A percentile compares a stretch with the other conserved stretches of the same genome.
Evolutionary conservation across 2,329 filamentous ascomycete genomes (phyloP).

Genomic region (Arthroderma sp.): DNA sequence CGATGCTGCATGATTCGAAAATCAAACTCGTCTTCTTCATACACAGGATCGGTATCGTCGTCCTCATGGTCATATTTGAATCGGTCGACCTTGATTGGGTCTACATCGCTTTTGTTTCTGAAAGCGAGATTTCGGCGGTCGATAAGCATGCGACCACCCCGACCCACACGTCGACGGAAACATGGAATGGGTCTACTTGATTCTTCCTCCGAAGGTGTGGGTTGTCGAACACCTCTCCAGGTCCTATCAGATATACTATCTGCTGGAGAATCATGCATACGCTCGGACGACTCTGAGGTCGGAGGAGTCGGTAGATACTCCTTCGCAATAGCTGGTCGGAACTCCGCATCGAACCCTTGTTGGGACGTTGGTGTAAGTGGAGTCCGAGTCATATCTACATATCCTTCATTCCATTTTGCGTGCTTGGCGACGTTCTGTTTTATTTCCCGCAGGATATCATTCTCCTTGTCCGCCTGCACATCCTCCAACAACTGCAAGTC

Average conservation of each 20-base stretch:
- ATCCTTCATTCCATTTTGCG: conserved; percentile 79
- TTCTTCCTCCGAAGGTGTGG: conserved; percentile 32
- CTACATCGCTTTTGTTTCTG: conserved; percentile 34
- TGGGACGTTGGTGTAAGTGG: conserved; percentile 70
- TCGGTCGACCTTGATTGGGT: conserved; percentile 46
- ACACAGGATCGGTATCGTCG: conserved; percentile 60
- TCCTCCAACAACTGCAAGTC: conserved; percentile 69
- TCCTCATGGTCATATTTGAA: conserved; percentile 75
- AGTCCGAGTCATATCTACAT: conserved; percentile 74
- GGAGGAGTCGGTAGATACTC: conserved; percentile 47
- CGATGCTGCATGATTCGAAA: conserved; percentile 45
- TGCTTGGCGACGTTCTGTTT: conserved; percentile 80
- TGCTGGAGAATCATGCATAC: conserved; percentile 25
- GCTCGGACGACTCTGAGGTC: conserved; percentile 36
- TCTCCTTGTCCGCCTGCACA: conserved; percentile 66
- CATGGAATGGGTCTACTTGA: conserved; percentile 40
- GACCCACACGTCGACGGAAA: conserved; percentile 72
- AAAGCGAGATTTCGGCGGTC: conserved; percentile 62
- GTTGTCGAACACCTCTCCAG: conserved; percentile 24
- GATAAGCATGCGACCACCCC: conserved; percentile 74
- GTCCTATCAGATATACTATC: conserved; percentile 27
- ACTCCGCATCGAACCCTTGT: conserved; percentile 47
- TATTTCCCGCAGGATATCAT: conserved; percentile 66
- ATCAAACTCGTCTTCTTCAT: conserved; percentile 59
- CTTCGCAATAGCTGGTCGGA: conserved; percentile 54